Percentiles rank a stretch among this genome's conserved stretches.
These are phyloP conservation scores for Fagus sylvatica DNA, from an alignment of 306 rosid genomes.

Conservation along the genomic window DNA sequence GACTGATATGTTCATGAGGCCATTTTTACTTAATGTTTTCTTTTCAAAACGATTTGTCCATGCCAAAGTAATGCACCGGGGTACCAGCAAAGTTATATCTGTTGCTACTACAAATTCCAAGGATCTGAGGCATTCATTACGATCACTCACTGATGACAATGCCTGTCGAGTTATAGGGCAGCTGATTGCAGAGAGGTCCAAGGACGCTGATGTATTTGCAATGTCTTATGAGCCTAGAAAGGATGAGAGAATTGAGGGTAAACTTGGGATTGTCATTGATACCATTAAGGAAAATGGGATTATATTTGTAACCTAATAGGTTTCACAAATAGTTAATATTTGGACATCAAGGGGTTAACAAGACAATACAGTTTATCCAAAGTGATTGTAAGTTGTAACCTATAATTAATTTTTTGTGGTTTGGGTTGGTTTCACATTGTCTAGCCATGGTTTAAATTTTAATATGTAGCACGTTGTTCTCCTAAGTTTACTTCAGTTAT, in stretches of 20 bases:
- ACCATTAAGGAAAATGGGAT: conserved; percentile 77
- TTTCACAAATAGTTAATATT: too few relatives aligned
- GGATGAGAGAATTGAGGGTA: conserved; percentile 80
- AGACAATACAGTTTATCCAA: too few relatives aligned
- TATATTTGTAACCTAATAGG: too few relatives aligned
- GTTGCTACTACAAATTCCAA: conserved; percentile 78
- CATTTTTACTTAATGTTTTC: conserved; percentile 75
- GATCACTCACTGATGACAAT: conserved; percentile 59
- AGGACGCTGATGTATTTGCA: conserved; percentile 90
- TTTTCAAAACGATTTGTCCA: conserved; percentile 80
- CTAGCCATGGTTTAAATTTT: too few relatives aligned
- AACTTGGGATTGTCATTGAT: conserved; percentile 72
- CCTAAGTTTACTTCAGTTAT: too few relatives aligned
- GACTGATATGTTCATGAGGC: conserved; percentile 88
- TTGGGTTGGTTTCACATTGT: too few relatives aligned
- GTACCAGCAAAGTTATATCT: conserved; percentile 84
- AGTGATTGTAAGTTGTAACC: too few relatives aligned
- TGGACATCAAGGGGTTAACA: too few relatives aligned
- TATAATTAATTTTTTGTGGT: too few relatives aligned
- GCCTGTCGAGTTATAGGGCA: conserved; percentile 73
- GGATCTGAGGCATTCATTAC: conserved; percentile 74
- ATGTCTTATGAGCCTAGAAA: conserved; percentile 79
- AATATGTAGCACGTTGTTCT: too few relatives aligned
- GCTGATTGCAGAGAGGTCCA: conserved; percentile 81
- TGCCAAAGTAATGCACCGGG: conserved; percentile 86